These are phyloP conservation scores for Macrolepiota albuminosa DNA, from an alignment of 768 basidiomycete genomes.

Conservation along the genomic window DNA sequence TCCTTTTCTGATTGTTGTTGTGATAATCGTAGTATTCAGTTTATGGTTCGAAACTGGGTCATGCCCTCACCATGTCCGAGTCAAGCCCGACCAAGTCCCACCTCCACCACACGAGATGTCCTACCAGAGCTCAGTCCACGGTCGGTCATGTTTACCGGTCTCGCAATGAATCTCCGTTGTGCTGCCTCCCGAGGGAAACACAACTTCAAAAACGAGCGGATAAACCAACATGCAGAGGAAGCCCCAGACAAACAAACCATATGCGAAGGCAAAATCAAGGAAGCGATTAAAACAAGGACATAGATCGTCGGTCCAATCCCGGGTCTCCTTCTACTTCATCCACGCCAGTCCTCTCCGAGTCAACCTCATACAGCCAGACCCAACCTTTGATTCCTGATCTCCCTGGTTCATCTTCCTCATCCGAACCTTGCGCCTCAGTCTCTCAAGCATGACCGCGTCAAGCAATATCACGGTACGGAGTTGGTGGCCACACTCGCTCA, in stretches of 20 bases:
- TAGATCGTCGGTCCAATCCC: constrained; percentile 10
- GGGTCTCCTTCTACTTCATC: no score
- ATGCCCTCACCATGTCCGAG: constrained; percentile 19
- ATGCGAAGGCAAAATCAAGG: constrained; percentile 2
- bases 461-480: no score
- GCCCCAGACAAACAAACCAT: background rate
- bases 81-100: constrained; percentile 13
- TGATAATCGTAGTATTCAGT: no score
- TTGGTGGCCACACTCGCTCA: no score
- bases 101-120: constrained; percentile 4
- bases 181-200: constrained; percentile 36
- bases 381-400: no score
- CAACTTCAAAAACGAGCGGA: constrained; percentile 31
- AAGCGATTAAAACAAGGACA: background rate
- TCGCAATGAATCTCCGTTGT: constrained; percentile 46
- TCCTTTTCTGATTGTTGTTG: no score
- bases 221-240: constrained; percentile 22
- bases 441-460: no score
- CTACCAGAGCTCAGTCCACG: constrained; percentile 4
- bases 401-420: no score
- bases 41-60: no score
- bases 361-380: no score
- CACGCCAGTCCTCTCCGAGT: no score
- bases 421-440: no score
- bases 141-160: constrained; percentile 10